Evolutionary conservation across 1,139 yeast species (phyloP).

Genomic region (Yamadazyma taylorii): DNA sequence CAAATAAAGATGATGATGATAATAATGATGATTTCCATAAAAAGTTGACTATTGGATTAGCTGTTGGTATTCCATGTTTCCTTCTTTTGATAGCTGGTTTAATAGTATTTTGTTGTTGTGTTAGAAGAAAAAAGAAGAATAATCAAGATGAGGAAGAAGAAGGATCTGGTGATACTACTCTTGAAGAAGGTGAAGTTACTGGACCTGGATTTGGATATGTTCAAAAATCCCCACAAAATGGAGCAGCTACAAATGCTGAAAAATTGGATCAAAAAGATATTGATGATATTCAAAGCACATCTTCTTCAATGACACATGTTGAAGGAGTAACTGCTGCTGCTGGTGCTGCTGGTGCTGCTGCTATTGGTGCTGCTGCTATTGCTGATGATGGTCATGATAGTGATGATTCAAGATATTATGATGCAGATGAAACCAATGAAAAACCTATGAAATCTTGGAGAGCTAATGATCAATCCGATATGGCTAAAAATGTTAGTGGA

Average conservation of each 20-base stretch:
- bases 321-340: slow-evolving; percentile 22
- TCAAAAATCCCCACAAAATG: slow-evolving; percentile 35
- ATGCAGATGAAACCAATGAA: slow-evolving; percentile 26
- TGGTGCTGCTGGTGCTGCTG: slow-evolving; percentile 12
- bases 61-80: slow-evolving; percentile 75
- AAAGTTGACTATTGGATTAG: slow-evolving; percentile 76
- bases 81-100: slow-evolving; percentile 48
- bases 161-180: slow-evolving; percentile 30
- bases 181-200: slow-evolving; percentile 29
- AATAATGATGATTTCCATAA: slow-evolving; percentile 8
- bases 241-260: slow-evolving; percentile 52
- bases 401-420: slow-evolving; percentile 24
- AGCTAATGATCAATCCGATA: slow-evolving; percentile 39
- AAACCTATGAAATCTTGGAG: slow-evolving; percentile 76
- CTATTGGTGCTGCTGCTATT: neutral
- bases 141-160: slow-evolving; percentile 18
- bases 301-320: slow-evolving; percentile 33
- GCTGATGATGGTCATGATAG: slow-evolving; percentile 10
- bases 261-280: slow-evolving; percentile 45
- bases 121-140: slow-evolving; percentile 40
- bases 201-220: slow-evolving; percentile 35
- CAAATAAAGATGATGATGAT: slow-evolving; percentile 2
- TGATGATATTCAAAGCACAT: slow-evolving; percentile 25
- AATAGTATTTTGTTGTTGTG: slow-evolving; percentile 59
- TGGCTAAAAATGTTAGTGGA: slow-evolving; percentile 15